Evolutionary conservation across 306 rosid genomes (phyloP), one percentile per base, ranked within the genome.

Genomic region (Lithocarpus polystachyus): DNA sequence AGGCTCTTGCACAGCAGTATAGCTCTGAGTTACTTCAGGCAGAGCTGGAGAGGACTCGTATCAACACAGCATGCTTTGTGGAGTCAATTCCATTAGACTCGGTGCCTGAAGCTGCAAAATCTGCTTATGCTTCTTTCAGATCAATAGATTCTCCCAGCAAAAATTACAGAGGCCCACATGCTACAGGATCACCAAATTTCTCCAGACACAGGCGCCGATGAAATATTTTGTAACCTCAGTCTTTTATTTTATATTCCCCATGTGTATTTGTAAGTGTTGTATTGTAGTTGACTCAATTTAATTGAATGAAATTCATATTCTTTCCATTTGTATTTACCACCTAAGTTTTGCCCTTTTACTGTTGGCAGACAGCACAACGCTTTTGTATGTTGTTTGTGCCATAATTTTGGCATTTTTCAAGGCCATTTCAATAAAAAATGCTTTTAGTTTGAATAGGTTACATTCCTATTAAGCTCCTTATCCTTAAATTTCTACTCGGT

Each of bases 31-130:
- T 96, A 48, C 96, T 96, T 77, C 93, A 91, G 82, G 83, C 81
- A 73, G 99, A 96, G 81, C 94, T 96, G 6, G 99, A 93, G 88
- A 87, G 98, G 82, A 96, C 99, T 43, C 97, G 95, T 33, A 91
- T 96, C 80, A 96, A 96, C 87, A 91, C 98, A 7, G 98, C 99
- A 35, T 96, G 99, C 85, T 96, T 96, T 74, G 92, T 73, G 4
- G 97, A 90, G 85, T 82, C 97, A 14, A 82, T 84, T 84, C 94
- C 98, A 26, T 83, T 93, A 83, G 96, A 90, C 70, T 84, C 87
- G 0, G 88, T 92, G 74, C 94, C 99, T 0, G 96, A 91, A 78
- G 85, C 93, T 19, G 93, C 91, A 45, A 96, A 93, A 86, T 75
- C 89, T 10, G 91, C 94, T 11, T 92, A 91, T 87, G 56, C 92